Conservation (phyloP, 306 rosid genomes). For the Herpetospermum pedunculosum region DNA sequence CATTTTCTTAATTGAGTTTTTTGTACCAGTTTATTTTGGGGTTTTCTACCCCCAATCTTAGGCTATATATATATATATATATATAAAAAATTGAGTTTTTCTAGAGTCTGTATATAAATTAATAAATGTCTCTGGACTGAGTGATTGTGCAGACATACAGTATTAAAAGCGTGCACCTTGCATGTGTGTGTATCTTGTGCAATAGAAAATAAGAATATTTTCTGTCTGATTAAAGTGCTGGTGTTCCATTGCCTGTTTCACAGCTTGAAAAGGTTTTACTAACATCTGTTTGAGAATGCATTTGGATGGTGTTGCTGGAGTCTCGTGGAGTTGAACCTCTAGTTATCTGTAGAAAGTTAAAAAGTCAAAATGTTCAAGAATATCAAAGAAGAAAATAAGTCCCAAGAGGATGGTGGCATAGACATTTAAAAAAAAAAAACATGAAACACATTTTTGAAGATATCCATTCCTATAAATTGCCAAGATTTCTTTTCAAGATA, state of each 20-base stretch:
- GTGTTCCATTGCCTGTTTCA: not conserved
- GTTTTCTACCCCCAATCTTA: not conserved
- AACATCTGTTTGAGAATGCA: not conserved
- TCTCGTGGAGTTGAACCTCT: not conserved
- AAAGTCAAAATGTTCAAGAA: not conserved
- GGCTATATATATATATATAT: no score
- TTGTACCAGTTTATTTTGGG: not conserved
- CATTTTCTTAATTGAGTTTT: not conserved
- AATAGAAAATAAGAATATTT: not conserved
- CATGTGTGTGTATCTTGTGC: not conserved
- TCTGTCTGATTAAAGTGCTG: not conserved
- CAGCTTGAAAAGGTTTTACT: not conserved
- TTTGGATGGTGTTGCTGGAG: not conserved
- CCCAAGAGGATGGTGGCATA: not conserved
- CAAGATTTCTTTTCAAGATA: not conserved
- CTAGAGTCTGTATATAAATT: not conserved
- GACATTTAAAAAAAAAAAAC: not conserved
- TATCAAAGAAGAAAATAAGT: not conserved
- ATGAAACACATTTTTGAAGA: not conserved
- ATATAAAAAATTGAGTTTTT: no score
- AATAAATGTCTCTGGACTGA: not conserved
- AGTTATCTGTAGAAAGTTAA: not conserved
- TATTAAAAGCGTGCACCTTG: not conserved
- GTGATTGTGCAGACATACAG: not conserved
- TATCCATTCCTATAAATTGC: not conserved